These are phyloP conservation scores for Liriodendron chinense DNA, from an alignment of 164 flowering plant species.

Conservation along the genomic window DNA sequence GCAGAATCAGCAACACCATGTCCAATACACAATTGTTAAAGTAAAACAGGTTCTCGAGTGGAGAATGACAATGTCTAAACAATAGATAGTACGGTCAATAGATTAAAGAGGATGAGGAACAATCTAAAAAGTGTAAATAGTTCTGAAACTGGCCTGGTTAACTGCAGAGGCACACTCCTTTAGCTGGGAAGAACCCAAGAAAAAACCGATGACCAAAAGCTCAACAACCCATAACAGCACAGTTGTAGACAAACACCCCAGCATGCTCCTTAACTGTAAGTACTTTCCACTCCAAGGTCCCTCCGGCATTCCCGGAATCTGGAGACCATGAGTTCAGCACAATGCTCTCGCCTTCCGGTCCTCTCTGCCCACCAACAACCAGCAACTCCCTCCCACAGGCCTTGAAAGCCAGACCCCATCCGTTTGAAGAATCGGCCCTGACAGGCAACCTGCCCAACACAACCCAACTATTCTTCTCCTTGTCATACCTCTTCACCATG, in stretches of 20 bases:
- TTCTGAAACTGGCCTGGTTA: not conserved
- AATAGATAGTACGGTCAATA: conserved; percentile 4
- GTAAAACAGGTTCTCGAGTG: not conserved
- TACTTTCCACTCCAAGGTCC: conserved; percentile 30
- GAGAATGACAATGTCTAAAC: conserved; percentile 2
- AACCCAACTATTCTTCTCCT: conserved; percentile 29
- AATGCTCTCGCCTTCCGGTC: conserved; percentile 25
- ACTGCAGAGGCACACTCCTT: not conserved
- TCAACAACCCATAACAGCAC: conserved; percentile 47
- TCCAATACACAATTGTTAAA: not conserved
- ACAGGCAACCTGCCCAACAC: conserved; percentile 35
- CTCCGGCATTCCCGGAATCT: conserved; percentile 21
- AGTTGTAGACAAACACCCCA: conserved; percentile 37
- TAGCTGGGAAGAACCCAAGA: not conserved
- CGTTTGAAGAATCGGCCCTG: conserved; percentile 32
- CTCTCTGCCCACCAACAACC: conserved; percentile 40
- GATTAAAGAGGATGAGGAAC: not conserved
- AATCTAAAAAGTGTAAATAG: not conserved
- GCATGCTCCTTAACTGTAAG: conserved; percentile 26
- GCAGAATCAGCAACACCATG: conserved; percentile 4
- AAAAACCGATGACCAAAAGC: not conserved
- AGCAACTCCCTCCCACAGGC: conserved; percentile 35
- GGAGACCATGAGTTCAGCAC: conserved; percentile 43
- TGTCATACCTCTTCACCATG: conserved; percentile 37
- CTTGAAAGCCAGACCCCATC: conserved; percentile 47